A percentile compares a stretch with the other conserved stretches of the same genome.
Conservation (phyloP, 352 stramenopile species). For the Phytophthora vignae region DNA sequence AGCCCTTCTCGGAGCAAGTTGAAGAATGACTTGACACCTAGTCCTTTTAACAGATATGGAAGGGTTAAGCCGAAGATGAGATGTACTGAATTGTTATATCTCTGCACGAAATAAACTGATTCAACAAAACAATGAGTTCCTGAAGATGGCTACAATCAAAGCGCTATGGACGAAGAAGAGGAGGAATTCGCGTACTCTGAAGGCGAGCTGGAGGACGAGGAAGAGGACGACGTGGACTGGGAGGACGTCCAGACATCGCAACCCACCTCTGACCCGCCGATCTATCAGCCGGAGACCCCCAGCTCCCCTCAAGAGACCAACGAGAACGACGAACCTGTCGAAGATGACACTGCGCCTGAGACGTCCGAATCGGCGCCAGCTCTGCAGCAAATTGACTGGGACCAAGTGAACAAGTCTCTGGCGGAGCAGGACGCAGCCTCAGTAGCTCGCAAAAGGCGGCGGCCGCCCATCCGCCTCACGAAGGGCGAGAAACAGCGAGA, state of each 20-base stretch:
- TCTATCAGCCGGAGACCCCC: background rate
- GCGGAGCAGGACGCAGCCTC: conserved; percentile 26
- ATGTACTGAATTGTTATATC: no score
- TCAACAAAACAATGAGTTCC: no score
- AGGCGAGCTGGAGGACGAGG: conserved; percentile 46
- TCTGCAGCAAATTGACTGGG: conserved; percentile 70
- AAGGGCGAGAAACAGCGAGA: conserved; percentile 72
- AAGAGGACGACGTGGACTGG: conserved; percentile 72
- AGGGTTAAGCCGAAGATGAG: no score
- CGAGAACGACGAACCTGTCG: conserved; percentile 6
- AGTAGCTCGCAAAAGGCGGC: conserved; percentile 45
- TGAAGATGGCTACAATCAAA: no score
- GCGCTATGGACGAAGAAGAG: conserved; percentile 43
- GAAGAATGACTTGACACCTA: no score
- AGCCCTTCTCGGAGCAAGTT: conserved; percentile 72
- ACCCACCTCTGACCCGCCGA: background rate
- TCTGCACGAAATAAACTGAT: no score
- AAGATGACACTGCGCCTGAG: conserved; percentile 2
- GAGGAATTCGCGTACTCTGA: conserved; percentile 68
- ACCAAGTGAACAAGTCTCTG: conserved; percentile 69
- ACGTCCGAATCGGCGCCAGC: conserved; percentile 24
- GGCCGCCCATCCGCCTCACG: conserved; percentile 55
- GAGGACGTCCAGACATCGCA: conserved; percentile 56
- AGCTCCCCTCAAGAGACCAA: no score
- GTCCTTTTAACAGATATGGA: no score